A percentile compares a stretch with the other conserved stretches of the same genome.
phyloP scores from a whole-genome alignment of 352 stramenopile genomes.

The Pythium scleroteichum region DNA sequence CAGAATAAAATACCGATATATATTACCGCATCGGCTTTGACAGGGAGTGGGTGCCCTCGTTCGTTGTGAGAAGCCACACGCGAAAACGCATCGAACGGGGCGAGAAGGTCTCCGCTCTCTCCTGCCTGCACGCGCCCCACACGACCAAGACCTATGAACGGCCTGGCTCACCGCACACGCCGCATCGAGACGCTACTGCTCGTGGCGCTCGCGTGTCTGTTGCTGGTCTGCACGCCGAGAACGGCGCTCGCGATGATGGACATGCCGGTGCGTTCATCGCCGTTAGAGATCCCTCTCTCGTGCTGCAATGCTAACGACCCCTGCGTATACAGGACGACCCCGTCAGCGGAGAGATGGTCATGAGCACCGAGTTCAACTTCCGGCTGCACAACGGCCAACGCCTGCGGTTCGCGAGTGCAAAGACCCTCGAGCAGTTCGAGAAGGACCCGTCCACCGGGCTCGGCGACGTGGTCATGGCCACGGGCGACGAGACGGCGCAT shows the following conservation, averaged over 20 bases:
- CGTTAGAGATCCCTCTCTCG: neutral
- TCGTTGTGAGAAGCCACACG: too few species aligned
- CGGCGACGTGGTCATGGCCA: constrained; percentile 38
- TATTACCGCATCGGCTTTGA: neutral
- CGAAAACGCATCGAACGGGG: too few species aligned
- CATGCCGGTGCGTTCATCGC: constrained; percentile 49
- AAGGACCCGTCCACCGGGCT: constrained; percentile 52
- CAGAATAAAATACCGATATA: neutral
- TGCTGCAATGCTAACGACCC: constrained; percentile 3
- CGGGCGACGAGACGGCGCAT: neutral
- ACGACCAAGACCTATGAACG: neutral
- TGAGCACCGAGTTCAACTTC: constrained; percentile 58
- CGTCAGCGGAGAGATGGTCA: constrained; percentile 69
- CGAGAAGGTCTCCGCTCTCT: too few species aligned
- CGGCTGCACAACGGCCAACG: constrained; percentile 65
- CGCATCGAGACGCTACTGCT: constrained; percentile 22
- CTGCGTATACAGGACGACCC: constrained; percentile 43
- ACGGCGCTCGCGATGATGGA: constrained; percentile 44
- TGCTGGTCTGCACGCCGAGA: constrained; percentile 9
- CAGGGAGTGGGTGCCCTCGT: too few species aligned
- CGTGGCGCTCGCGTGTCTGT: neutral
- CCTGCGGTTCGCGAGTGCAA: constrained; percentile 53
- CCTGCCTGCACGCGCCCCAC: neutral
- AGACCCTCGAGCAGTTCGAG: constrained; percentile 56
- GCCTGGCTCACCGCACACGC: neutral